These are phyloP conservation scores for Lonicera japonica DNA, from an alignment of 129 eudicot species.

Conservation along the genomic window DNA sequence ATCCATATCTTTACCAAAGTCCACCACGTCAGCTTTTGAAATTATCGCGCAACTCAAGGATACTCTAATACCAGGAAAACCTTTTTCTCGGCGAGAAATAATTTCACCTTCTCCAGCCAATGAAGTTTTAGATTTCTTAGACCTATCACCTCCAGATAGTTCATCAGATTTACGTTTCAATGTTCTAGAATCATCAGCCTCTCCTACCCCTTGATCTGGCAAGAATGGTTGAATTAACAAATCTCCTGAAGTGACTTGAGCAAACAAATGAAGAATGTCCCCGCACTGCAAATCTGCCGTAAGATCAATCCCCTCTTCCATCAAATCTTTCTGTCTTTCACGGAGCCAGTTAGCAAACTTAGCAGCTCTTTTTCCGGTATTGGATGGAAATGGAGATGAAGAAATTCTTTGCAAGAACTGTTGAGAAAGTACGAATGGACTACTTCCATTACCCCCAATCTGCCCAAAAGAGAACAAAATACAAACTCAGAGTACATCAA, in stretches of 20 bases:
- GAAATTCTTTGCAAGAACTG: slow-evolving; percentile 52
- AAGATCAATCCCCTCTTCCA: slow-evolving; percentile 55
- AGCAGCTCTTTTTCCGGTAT: slow-evolving; percentile 69
- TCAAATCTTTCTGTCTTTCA: slow-evolving; percentile 52
- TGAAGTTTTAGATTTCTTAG: slow-evolving; percentile 44
- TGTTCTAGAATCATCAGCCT: slow-evolving; percentile 59
- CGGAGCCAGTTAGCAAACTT: slow-evolving; percentile 67
- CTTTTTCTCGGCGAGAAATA: slow-evolving; percentile 66
- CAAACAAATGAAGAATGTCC: slow-evolving; percentile 60
- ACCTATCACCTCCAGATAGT: slow-evolving; percentile 24
- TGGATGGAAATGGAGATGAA: slow-evolving; percentile 52
- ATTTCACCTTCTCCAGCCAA: slow-evolving; percentile 48
- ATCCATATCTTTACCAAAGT: slow-evolving; percentile 26
- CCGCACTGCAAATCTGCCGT: slow-evolving; percentile 77
- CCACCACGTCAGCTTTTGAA: slow-evolving; percentile 35
- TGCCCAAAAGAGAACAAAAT: slow-evolving; percentile 25
- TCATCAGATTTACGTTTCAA: slow-evolving; percentile 48
- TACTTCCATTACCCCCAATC: slow-evolving; percentile 61
- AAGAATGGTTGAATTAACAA: slow-evolving; percentile 51
- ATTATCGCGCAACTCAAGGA: slow-evolving; percentile 39
- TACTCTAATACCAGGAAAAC: slow-evolving; percentile 80
- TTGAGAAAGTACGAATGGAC: slow-evolving; percentile 68
- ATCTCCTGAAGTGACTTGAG: slow-evolving; percentile 61
- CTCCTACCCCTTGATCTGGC: slow-evolving; percentile 90
- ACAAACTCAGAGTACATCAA: neutral